These are phyloP conservation scores for Capronia epimyces DNA, from an alignment of 2,329 filamentous ascomycete species.

Conservation along the genomic window DNA sequence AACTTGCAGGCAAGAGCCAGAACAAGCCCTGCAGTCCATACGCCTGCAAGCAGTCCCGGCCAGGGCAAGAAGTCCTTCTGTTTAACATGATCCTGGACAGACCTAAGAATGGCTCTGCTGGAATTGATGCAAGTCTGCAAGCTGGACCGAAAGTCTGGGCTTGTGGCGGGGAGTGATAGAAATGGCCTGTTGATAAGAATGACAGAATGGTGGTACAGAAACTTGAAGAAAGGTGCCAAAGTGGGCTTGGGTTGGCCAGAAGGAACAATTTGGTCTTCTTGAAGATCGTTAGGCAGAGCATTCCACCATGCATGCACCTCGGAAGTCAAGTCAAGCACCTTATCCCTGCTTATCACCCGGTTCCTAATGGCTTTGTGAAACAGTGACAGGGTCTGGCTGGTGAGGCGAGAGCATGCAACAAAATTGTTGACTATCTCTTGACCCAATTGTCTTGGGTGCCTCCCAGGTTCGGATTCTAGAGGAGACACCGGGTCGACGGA, in stretches of 20 bases:
- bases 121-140: not conserved
- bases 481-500: no score
- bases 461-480: no score
- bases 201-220: not conserved
- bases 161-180: not conserved
- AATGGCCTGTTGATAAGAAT: not conserved
- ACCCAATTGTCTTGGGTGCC: no score
- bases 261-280: not conserved
- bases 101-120: not conserved
- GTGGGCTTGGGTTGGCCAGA: not conserved
- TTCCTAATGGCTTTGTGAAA: constrained; percentile 38
- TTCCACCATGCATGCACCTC: constrained; percentile 40
- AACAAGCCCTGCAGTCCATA: not conserved
- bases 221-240: not conserved
- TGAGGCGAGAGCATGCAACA: constrained; percentile 32
- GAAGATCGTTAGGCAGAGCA: constrained; percentile 28
- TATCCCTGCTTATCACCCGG: constrained; percentile 33
- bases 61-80: not conserved
- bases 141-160: not conserved
- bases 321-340: constrained; percentile 35
- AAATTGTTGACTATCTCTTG: constrained; percentile 32
- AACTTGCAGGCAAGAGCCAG: not conserved
- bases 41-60: not conserved
- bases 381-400: constrained; percentile 35
- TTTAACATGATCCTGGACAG: not conserved